phyloP scores from a whole-genome alignment of 2,329 filamentous ascomycete species.

The Cercospora sp. region DNA sequence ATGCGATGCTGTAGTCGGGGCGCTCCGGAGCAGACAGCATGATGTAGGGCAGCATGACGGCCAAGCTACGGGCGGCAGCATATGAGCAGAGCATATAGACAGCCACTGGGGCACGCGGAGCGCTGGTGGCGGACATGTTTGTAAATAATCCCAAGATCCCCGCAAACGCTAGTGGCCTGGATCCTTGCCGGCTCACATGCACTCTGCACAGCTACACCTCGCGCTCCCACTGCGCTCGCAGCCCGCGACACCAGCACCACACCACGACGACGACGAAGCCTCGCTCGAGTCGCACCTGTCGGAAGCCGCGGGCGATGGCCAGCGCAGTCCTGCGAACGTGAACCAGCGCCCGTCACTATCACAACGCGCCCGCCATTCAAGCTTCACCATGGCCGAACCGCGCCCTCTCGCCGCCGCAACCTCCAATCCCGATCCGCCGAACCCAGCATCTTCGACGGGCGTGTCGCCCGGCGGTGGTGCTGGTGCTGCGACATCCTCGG shows the following conservation, averaged over 20 bases:
- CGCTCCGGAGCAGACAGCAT: background rate
- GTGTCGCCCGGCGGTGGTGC: conserved; percentile 1
- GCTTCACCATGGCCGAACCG: conserved; percentile 13
- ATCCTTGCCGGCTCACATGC: background rate
- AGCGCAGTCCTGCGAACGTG: background rate
- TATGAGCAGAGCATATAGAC: background rate
- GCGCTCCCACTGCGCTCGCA: background rate
- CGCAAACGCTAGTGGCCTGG: background rate
- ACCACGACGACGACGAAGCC: background rate
- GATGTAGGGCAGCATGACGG: background rate
- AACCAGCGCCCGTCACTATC: background rate
- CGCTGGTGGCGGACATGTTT: background rate
- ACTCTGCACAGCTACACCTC: background rate
- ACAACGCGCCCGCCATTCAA: background rate
- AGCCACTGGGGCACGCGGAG: background rate
- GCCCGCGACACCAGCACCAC: background rate
- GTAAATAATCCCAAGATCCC: background rate
- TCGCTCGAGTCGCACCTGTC: background rate
- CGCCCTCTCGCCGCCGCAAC: conserved; percentile 9
- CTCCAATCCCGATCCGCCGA: conserved; percentile 10
- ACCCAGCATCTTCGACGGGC: conserved; percentile 6
- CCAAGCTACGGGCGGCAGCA: background rate
- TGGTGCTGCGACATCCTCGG: conserved; percentile 13
- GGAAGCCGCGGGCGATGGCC: background rate
- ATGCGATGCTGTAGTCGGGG: background rate